A percentile compares a stretch with the other conserved stretches of the same genome.
phyloP scores from a whole-genome alignment of 768 basidiomycete genomes.

The Hypholoma sublateritium region DNA sequence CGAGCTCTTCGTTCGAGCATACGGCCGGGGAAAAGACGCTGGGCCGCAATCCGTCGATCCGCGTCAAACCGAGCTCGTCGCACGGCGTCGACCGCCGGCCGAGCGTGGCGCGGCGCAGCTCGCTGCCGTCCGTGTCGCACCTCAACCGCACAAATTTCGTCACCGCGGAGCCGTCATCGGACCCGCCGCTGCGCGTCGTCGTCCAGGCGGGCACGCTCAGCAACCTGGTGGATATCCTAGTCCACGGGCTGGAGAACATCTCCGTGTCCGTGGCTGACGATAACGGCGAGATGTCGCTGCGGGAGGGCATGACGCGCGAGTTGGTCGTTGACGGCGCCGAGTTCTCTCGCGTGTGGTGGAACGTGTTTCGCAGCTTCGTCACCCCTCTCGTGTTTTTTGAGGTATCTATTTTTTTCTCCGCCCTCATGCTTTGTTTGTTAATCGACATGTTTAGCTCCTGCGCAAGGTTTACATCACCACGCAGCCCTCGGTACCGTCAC shows the following conservation, averaged over 20 bases:
- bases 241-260: slow-evolving; percentile 75
- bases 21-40: slow-evolving; percentile 39
- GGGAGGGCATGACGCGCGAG: slow-evolving; percentile 72
- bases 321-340: slow-evolving; percentile 71
- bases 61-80: slow-evolving; percentile 70
- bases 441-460: slow-evolving; percentile 50
- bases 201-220: slow-evolving; percentile 81
- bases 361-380: slow-evolving; percentile 77
- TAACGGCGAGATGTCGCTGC: slow-evolving; percentile 80
- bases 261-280: slow-evolving; percentile 84
- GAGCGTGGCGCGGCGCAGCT: slow-evolving; percentile 72
- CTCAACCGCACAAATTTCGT: slow-evolving; percentile 57
- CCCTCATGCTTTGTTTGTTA: background rate
- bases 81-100: slow-evolving; percentile 75
- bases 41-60: slow-evolving; percentile 69
- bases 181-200: slow-evolving; percentile 71
- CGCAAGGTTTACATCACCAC: slow-evolving; percentile 70
- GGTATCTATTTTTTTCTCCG: slow-evolving; percentile 40
- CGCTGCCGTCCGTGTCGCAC: slow-evolving; percentile 74
- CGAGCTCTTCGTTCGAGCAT: slow-evolving; percentile 56
- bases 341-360: slow-evolving; percentile 82
- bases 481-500: slow-evolving; percentile 41
- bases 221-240: slow-evolving; percentile 69
- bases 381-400: slow-evolving; percentile 83
- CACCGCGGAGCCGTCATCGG: slow-evolving; percentile 61